These are phyloP conservation scores for Hypoxylon rickii DNA, from an alignment of 495 filamentous ascomycete species.

Conservation along the genomic window DNA sequence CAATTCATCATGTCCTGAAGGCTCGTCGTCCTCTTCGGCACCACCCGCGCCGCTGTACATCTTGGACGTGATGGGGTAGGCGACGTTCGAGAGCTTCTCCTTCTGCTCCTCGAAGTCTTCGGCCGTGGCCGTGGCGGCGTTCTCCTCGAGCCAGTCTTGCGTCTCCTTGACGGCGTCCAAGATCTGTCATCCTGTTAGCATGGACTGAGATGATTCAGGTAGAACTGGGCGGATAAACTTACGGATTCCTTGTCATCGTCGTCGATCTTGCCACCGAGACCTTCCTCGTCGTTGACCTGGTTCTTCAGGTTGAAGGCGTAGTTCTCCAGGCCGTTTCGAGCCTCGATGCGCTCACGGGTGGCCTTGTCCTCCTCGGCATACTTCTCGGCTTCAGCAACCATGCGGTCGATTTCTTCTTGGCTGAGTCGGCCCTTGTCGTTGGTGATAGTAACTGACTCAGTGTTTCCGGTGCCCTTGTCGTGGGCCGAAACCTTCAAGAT, in stretches of 20 bases:
- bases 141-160: conserved; percentile 97
- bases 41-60: conserved; percentile 75
- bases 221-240: conserved; percentile 40
- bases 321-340: conserved; percentile 94
- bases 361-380: conserved; percentile 99
- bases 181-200: conserved; percentile 57
- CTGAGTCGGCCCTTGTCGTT: conserved; percentile 97
- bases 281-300: conserved; percentile 97
- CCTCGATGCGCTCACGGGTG: conserved; percentile 89
- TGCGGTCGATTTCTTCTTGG: conserved; percentile 97
- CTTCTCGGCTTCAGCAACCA: conserved; percentile 96
- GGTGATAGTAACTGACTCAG: conserved; percentile 94
- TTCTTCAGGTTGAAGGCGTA: conserved; percentile 98
- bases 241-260: conserved; percentile 98
- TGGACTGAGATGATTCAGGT: neutral
- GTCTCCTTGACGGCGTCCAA: conserved; percentile 97
- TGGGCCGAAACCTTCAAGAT: conserved; percentile 93
- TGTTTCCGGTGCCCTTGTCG: conserved; percentile 97
- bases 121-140: conserved; percentile 78
- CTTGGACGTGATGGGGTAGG: conserved; percentile 99
- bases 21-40: conserved; percentile 74
- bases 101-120: conserved; percentile 99
- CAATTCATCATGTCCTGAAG: conserved; percentile 84
- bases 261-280: conserved; percentile 95
- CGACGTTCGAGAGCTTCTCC: conserved; percentile 95